A percentile compares a stretch with the other conserved stretches of the same genome.
These are phyloP conservation scores for Aspergillus kassunensis DNA, from an alignment of 495 filamentous ascomycete genomes.

Conservation along the genomic window DNA sequence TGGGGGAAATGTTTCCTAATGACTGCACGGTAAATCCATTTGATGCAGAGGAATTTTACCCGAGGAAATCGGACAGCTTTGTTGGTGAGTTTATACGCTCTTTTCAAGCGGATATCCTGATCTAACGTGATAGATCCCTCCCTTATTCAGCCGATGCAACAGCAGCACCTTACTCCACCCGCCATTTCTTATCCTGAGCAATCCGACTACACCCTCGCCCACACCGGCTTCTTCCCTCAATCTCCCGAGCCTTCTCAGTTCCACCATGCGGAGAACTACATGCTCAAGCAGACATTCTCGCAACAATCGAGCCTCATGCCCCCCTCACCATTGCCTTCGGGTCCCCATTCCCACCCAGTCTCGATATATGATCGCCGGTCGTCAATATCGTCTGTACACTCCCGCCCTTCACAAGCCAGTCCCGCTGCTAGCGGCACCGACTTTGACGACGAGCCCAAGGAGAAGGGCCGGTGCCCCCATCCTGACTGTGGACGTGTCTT, in stretches of 20 bases:
- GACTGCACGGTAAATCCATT: conserved; percentile 34
- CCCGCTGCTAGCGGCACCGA: conserved; percentile 49
- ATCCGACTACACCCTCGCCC: conserved; percentile 22
- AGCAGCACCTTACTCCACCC: conserved; percentile 26
- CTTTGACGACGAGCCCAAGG: conserved; percentile 57
- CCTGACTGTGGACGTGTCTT: conserved; percentile 86
- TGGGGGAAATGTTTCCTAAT: conserved; percentile 54
- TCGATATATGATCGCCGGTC: conserved; percentile 45
- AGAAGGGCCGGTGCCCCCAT: conserved; percentile 73
- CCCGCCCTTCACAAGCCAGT: conserved; percentile 52
- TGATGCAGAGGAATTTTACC: conserved; percentile 40
- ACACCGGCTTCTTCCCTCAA: conserved; percentile 27
- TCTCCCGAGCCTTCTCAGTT: conserved; percentile 35
- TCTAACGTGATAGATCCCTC: conserved; percentile 50
- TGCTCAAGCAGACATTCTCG: conserved; percentile 24
- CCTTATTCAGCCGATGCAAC: conserved; percentile 47
- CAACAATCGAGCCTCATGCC: conserved; percentile 26
- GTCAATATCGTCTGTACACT: conserved; percentile 54
- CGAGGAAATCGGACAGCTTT: conserved; percentile 62
- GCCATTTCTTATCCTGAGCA: conserved; percentile 35
- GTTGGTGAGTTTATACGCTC: conserved; percentile 69
- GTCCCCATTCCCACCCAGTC: conserved; percentile 32
- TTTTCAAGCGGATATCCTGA: conserved; percentile 6
- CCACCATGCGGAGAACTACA: conserved; percentile 25
- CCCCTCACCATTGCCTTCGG: conserved; percentile 36